phyloP scores from a whole-genome alignment of 768 basidiomycete genomes.

The Tylopilus rubrobrunneus region DNA sequence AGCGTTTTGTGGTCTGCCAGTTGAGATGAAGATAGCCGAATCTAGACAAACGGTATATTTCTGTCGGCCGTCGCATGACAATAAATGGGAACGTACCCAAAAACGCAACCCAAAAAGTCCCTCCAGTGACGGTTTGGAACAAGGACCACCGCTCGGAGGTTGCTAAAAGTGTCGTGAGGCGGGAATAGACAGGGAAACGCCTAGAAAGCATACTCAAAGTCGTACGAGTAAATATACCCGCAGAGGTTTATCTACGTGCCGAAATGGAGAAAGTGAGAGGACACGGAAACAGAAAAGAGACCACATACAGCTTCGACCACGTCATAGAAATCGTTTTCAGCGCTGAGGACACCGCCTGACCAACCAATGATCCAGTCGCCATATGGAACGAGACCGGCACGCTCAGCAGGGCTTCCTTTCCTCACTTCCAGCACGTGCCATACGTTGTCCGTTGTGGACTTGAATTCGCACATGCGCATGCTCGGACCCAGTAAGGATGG shows the following conservation, averaged over 20 bases:
- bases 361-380: constrained; percentile 80
- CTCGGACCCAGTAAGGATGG: constrained; percentile 93
- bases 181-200: background rate
- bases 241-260: constrained; percentile 93
- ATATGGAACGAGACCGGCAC: constrained; percentile 93
- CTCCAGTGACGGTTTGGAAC: constrained; percentile 97
- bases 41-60: constrained; percentile 35
- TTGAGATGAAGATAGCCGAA: constrained; percentile 86
- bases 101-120: constrained; percentile 93
- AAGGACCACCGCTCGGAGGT: constrained; percentile 86
- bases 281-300: background rate
- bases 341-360: constrained; percentile 87
- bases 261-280: constrained; percentile 7
- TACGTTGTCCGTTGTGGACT: constrained; percentile 84
- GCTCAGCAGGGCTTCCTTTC: constrained; percentile 95
- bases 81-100: constrained; percentile 60
- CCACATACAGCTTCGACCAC: constrained; percentile 80
- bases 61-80: background rate
- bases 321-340: constrained; percentile 96
- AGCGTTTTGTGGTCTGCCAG: constrained; percentile 57
- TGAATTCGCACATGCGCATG: constrained; percentile 90
- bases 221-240: constrained; percentile 92
- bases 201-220: constrained; percentile 75
- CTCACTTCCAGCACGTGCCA: constrained; percentile 98
- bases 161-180: constrained; percentile 43